Evolutionary conservation across 176 grass and related monocot genomes (phyloP).

Genomic region (Themeda triandra): DNA sequence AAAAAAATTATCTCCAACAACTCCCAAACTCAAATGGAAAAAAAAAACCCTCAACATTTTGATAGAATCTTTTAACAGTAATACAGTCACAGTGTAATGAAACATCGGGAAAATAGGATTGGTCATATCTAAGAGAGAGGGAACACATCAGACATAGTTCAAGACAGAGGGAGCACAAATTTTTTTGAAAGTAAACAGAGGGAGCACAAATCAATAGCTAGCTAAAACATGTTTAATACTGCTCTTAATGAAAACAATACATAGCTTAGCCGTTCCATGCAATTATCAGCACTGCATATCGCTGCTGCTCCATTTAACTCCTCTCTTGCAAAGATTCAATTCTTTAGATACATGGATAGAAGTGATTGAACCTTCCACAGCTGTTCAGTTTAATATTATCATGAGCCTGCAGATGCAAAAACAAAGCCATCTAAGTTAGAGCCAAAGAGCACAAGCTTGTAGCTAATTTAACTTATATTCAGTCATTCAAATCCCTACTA

Average conservation of each 20-base stretch:
- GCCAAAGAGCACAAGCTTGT: background rate
- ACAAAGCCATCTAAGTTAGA: background rate
- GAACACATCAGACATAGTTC: background rate
- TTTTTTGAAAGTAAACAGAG: too few relatives aligned
- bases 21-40: too few relatives aligned
- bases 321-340: background rate
- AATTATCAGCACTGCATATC: background rate
- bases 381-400: background rate
- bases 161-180: too few relatives aligned
- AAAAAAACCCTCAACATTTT: too few relatives aligned
- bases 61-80: too few relatives aligned
- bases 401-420: background rate
- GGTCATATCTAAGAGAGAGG: too few relatives aligned
- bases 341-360: background rate
- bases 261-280: background rate
- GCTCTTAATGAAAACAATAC: background rate
- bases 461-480: background rate
- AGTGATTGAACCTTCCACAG: background rate
- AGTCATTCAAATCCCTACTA: background rate
- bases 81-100: too few relatives aligned
- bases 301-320: background rate
- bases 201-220: background rate
- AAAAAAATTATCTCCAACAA: too few relatives aligned
- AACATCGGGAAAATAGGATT: too few relatives aligned
- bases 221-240: background rate